These are phyloP conservation scores for Arthrobotrys conoides DNA, from an alignment of 2,329 filamentous ascomycete genomes.

Conservation along the genomic window DNA sequence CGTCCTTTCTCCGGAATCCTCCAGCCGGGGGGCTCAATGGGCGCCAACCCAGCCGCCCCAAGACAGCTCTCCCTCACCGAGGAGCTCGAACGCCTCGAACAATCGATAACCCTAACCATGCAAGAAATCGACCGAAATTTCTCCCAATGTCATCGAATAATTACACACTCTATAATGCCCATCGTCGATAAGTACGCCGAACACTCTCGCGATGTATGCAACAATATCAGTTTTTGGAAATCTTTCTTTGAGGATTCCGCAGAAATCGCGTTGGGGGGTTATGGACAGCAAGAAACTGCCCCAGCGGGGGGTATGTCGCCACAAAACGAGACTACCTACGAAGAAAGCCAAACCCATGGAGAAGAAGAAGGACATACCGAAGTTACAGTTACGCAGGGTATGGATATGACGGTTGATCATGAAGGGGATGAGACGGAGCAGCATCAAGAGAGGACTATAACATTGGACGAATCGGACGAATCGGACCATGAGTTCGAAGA, in stretches of 20 bases:
- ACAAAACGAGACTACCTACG: slow-evolving; percentile 73
- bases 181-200: slow-evolving; percentile 96
- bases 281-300: slow-evolving; percentile 72
- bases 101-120: slow-evolving; percentile 94
- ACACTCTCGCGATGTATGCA: slow-evolving; percentile 94
- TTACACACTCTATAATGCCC: slow-evolving; percentile 91
- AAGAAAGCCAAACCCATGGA: slow-evolving; percentile 64
- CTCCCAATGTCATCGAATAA: slow-evolving; percentile 94
- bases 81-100: slow-evolving; percentile 94
- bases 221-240: slow-evolving; percentile 92
- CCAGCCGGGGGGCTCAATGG: slow-evolving; percentile 50
- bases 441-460: slow-evolving; percentile 61
- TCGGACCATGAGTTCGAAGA: slow-evolving; percentile 64
- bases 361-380: slow-evolving; percentile 49
- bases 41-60: slow-evolving; percentile 25
- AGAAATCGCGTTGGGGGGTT: slow-evolving; percentile 94
- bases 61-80: slow-evolving; percentile 82
- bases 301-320: slow-evolving; percentile 70
- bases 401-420: slow-evolving; percentile 25
- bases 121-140: slow-evolving; percentile 99
- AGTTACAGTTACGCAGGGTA: slow-evolving; percentile 47
- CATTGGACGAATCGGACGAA: slow-evolving; percentile 62
- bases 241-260: slow-evolving; percentile 99
- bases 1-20: slow-evolving; percentile 55
- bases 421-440: slow-evolving; percentile 35